Base-by-base conservation (phyloP, 257 asterid genomes). In the Lantana camara region DNA sequence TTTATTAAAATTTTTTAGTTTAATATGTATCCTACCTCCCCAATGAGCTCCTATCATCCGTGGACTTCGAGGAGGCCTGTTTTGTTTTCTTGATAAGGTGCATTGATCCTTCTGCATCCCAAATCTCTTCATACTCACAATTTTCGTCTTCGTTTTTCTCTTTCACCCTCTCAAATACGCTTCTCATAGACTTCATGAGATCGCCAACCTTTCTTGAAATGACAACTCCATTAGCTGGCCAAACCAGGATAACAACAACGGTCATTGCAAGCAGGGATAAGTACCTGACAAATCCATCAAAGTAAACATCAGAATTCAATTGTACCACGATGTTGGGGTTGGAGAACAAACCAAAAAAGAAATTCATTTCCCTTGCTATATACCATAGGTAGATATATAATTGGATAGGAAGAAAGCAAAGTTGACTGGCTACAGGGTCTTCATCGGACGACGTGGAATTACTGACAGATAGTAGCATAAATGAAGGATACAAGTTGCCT, bases 101-200 rank as follows among this genome's bases (percentile, higher is more conserved):
- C 96, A 94, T 90, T 3, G 95, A 63, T 57, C 99, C 99, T 78
- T 94, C 99, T 5, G 97, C 90, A 75, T 86, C 99, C 99, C 99
- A 94, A 8, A 90, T 62, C 80, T 81, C 92, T 72, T 94, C 99
- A 56, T 90, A 90, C 78, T 94, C 96, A 47, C 82, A 84, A 34
- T 70, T 71, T 48, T 90, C 97, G 49, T 93, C 99, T 23, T 93
- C 99, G 9, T 75, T 83, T 76, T 94, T 94, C 78, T 79, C 95
- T 67, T 94, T 94, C 51, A 64, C 53, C 11, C 27, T 74, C 34
- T 46, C 75, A 40, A 71, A 68, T 12, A 78, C 47, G 55, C 61
- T 72, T 73, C 74, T 73, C n/a, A 77, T 45, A 60, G 47, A 66
- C 57, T 62, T 84, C 68, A 63, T 70, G 56, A 84, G 58, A 62